phyloP scores from a whole-genome alignment of 1,139 yeast species.

The Meyerozyma athensensis region DNA sequence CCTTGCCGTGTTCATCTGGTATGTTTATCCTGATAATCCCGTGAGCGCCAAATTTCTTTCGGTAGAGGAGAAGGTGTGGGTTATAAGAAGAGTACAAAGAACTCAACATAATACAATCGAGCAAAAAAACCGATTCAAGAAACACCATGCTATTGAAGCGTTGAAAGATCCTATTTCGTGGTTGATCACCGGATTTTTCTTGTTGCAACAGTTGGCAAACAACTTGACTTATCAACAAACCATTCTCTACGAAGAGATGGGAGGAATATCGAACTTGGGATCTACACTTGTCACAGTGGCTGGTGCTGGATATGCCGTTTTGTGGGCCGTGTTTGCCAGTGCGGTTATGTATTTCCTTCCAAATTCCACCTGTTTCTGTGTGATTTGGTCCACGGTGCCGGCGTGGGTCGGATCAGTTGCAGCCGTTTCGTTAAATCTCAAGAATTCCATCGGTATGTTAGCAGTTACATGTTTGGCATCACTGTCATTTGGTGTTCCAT shows the following conservation, averaged over 20 bases:
- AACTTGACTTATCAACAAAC: constrained; percentile 46
- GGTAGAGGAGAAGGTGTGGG: constrained; percentile 39
- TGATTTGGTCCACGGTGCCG: constrained; percentile 27
- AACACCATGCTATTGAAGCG: constrained; percentile 38
- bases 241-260: constrained; percentile 36
- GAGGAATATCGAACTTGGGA: constrained; percentile 36
- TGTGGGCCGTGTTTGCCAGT: constrained; percentile 28
- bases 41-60: constrained; percentile 30
- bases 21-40: constrained; percentile 43
- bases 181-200: constrained; percentile 34
- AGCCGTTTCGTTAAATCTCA: constrained; percentile 37
- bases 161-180: constrained; percentile 45
- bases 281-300: constrained; percentile 52
- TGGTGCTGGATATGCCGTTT: constrained; percentile 39
- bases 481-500: constrained; percentile 18
- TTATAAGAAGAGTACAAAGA: constrained; percentile 36
- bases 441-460: constrained; percentile 36
- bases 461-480: constrained; percentile 25
- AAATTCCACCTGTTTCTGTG: constrained; percentile 15
- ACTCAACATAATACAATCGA: constrained; percentile 40
- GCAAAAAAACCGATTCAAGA: constrained; percentile 36
- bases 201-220: constrained; percentile 42
- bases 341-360: constrained; percentile 18
- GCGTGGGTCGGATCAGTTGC: constrained; percentile 43
- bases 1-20: constrained; percentile 22